Evolutionary conservation across 495 filamentous ascomycete genomes (phyloP).

Genomic region (Alectoria sarmentosa): DNA sequence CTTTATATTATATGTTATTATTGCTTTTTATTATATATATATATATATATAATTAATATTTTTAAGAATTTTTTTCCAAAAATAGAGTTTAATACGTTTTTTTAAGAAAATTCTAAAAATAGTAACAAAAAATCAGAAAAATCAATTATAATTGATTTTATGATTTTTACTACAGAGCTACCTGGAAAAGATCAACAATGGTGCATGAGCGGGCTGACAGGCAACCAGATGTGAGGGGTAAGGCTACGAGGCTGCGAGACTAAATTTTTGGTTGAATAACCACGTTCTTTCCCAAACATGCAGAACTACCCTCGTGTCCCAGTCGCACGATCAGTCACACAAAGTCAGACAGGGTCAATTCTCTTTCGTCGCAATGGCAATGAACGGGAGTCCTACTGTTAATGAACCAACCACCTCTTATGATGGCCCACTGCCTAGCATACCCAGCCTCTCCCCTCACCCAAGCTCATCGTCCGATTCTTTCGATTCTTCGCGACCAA

Average conservation of each 20-base stretch:
- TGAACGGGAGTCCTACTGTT: neutral
- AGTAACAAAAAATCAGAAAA: too few relatives aligned
- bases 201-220: neutral
- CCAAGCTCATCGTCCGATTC: neutral
- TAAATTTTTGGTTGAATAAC: neutral
- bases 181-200: neutral
- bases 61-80: too few relatives aligned
- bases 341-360: neutral
- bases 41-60: too few relatives aligned
- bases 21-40: too few relatives aligned
- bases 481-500: slow-evolving; percentile 2
- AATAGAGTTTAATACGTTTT: too few relatives aligned
- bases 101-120: too few relatives aligned
- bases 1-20: too few relatives aligned
- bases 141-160: too few relatives aligned
- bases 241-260: slow-evolving; percentile 4
- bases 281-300: neutral
- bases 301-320: neutral
- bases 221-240: neutral
- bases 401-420: slow-evolving; percentile 3
- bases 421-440: neutral
- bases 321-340: neutral
- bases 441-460: slow-evolving; percentile 1
- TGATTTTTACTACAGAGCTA: too few relatives aligned
- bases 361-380: neutral